A percentile compares a stretch with the other conserved stretches of the same genome.
Evolutionary conservation across 768 basidiomycete genomes (phyloP).

Genomic region (Cystoderma amianthinum): DNA sequence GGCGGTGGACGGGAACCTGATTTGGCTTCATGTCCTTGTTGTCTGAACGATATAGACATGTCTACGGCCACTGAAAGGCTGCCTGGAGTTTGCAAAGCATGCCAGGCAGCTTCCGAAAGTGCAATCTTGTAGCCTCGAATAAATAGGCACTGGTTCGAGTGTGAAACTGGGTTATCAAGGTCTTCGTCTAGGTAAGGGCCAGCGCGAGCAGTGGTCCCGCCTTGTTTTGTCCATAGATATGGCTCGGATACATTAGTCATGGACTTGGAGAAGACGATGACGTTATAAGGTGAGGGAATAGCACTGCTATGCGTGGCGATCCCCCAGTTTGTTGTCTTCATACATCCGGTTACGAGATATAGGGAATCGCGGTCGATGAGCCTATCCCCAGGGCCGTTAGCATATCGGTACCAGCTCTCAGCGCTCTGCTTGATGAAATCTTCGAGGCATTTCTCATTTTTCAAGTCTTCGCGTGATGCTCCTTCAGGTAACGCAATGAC

Average conservation of each 20-base stretch:
- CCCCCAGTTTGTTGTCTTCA: conserved; percentile 1
- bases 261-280: background rate
- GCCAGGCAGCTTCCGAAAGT: background rate
- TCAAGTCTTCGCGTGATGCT: background rate
- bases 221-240: background rate
- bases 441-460: background rate
- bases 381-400: background rate
- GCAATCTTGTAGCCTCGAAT: conserved; percentile 1
- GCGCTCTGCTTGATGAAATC: background rate
- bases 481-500: background rate
- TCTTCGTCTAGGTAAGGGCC: background rate
- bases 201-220: background rate
- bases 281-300: background rate
- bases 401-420: conserved; percentile 1
- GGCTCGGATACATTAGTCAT: background rate
- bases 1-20: background rate
- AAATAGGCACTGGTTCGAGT: background rate
- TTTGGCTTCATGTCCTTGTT: too few species aligned
- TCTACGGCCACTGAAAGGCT: background rate
- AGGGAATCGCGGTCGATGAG: background rate
- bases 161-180: background rate
- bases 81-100: background rate
- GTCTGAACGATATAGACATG: background rate
- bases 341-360: conserved; percentile 1
- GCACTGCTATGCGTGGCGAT: background rate